Evolutionary conservation across 768 basidiomycete species (phyloP), one percentile per base, ranked within the genome.

Genomic region (Kwoniella mangroviensis): DNA sequence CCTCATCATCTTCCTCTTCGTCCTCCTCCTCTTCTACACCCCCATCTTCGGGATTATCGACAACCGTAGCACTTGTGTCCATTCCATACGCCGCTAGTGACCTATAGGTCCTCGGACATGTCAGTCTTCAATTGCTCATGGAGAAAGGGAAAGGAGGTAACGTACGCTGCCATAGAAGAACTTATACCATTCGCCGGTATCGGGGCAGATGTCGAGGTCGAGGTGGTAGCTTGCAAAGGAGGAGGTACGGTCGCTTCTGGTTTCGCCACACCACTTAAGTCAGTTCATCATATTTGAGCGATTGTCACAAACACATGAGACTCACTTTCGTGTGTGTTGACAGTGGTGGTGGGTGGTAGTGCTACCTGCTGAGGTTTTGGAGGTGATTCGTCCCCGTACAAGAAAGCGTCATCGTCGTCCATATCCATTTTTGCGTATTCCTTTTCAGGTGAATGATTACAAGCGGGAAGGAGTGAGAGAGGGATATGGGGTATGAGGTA

Each of bases 381-480:
- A 10, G 68, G 69, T n/a, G 73, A 66, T 4, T 88, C 84, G 69
- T 87, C 87, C 67, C 91, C 91, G 75, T 92, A 92, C 72, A 92
- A 84, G 80, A 90, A 91, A 26, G 91, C 90, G 82, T 92, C 91
- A 78, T 92, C 91, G 84, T 91, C 91, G 80, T 91, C 90, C 45
- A 81, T 70, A 54, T 78, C 76, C 79, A 76, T 76, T 42, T 51
- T 54, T 26, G n/a, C 12, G 40, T 17, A 10, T 58, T 40, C 24
- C n/a, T 7, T 55, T 19, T 24, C 15, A 24, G 54, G n/a, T 7
- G 9, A 1, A 34, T 34, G 34, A 34, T 7, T 34, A 34, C 34
- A 34, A 34, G 34, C 34, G 34, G 34, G 34, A 34, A 34, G 34
- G 34, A 34, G 34, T 7, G 34, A 34, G 9, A 34, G 34, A 1